Percentiles rank a stretch among this genome's conserved stretches.
phyloP scores from a whole-genome alignment of 1,284 basidiomycete species.

The Farysia itapuensis region DNA sequence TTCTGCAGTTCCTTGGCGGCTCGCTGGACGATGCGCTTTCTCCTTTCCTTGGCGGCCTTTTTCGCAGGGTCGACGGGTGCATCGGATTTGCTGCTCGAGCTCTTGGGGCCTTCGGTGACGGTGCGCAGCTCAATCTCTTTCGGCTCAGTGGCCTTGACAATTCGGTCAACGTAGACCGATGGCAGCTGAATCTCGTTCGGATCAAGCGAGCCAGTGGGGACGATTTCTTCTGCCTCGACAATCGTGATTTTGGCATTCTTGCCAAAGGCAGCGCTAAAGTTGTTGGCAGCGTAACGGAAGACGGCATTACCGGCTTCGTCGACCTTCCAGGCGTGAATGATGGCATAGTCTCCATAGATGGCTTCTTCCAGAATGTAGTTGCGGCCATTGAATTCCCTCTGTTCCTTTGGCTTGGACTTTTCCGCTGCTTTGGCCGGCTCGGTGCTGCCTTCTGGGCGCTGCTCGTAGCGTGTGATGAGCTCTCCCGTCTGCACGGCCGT shows the following conservation, averaged over 20 bases:
- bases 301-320: slow-evolving; percentile 69
- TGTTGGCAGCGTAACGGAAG: slow-evolving; percentile 59
- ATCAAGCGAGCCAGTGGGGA: slow-evolving; percentile 43
- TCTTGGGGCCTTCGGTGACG: slow-evolving; percentile 33
- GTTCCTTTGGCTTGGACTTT: slow-evolving; percentile 68
- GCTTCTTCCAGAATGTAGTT: slow-evolving; percentile 84
- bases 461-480: slow-evolving; percentile 59
- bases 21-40: slow-evolving; percentile 42
- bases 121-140: slow-evolving; percentile 53
- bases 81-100: not conserved
- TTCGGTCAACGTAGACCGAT: slow-evolving; percentile 51
- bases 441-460: slow-evolving; percentile 19
- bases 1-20: slow-evolving; percentile 52
- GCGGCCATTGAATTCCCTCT: slow-evolving; percentile 76
- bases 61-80: slow-evolving; percentile 15
- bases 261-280: slow-evolving; percentile 53
- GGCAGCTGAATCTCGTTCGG: slow-evolving; percentile 53
- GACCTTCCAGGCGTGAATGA: slow-evolving; percentile 91
- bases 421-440: slow-evolving; percentile 50
- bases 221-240: slow-evolving; percentile 57
- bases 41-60: slow-evolving; percentile 24
- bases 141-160: slow-evolving; percentile 39
- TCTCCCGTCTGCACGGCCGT: slow-evolving; percentile 62
- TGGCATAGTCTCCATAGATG: slow-evolving; percentile 82
- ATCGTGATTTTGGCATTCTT: slow-evolving; percentile 56